Percentiles rank a stretch among this genome's conserved stretches.
Evolutionary conservation across 352 stramenopile genomes (phyloP).

Genomic region (Pythium biforme): DNA sequence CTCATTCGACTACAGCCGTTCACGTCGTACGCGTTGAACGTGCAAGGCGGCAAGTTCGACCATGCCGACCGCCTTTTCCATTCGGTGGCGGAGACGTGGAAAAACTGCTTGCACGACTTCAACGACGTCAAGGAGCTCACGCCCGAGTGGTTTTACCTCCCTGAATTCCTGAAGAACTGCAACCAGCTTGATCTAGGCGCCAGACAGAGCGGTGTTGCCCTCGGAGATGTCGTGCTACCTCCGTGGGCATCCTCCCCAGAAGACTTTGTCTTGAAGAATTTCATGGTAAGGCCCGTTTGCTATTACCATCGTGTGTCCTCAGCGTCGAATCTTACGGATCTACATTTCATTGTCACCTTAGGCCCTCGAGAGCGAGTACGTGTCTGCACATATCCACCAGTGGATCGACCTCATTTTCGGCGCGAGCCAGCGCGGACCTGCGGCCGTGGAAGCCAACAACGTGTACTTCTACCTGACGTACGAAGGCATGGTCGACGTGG

Average conservation of each 20-base stretch:
- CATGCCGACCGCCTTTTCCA: conserved; percentile 93
- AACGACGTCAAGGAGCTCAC: conserved; percentile 94
- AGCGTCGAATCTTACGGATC: not conserved
- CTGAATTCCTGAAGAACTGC: conserved; percentile 88
- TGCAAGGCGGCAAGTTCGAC: conserved; percentile 96
- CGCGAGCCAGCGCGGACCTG: conserved; percentile 63
- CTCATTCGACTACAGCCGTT: conserved; percentile 99
- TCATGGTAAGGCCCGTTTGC: conserved; percentile 46
- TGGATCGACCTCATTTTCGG: conserved; percentile 90
- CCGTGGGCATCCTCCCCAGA: conserved; percentile 81
- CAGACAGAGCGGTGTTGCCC: conserved; percentile 71
- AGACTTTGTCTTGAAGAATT: conserved; percentile 86
- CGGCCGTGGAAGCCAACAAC: conserved; percentile 94
- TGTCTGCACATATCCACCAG: conserved; percentile 82
- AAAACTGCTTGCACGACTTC: conserved; percentile 85
- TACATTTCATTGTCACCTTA: conserved; percentile 15
- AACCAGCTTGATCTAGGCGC: conserved; percentile 83
- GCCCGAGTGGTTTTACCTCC: conserved; percentile 93
- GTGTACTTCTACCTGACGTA: conserved; percentile 99
- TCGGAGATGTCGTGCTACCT: conserved; percentile 95
- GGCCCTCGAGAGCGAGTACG: conserved; percentile 86
- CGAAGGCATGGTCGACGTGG: conserved; percentile 97
- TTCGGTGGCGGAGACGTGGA: conserved; percentile 88
- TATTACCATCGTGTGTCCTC: not conserved
- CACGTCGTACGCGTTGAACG: conserved; percentile 90